Evolutionary conservation across 2,329 filamentous ascomycete species (phyloP), one percentile per base, ranked within the genome.

Genomic region (Grosmannia clavigera): DNA sequence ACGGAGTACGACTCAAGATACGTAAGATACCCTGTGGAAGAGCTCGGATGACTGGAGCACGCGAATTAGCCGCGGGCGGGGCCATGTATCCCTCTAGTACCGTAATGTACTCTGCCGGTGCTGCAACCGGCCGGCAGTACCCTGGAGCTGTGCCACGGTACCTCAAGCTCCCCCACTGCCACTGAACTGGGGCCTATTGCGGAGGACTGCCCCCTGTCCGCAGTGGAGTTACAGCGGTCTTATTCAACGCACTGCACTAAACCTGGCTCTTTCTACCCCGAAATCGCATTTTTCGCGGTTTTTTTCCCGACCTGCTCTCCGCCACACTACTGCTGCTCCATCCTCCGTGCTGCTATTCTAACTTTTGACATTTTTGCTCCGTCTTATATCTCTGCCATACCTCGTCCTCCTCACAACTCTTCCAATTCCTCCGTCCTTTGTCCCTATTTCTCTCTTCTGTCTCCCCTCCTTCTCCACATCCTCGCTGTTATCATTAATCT

Each of bases 41-140:
- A 58, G 63, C 61, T 64, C 63, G 63, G 63, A 46, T 60, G 55
- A 63, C 63, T 64, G 63, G 63, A 63, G 63, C 60, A 58, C 48
- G 31, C 55, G 29, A 50, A 38, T 50, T 62, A 64, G 62, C 61
- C 61, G 59, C 59, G 27, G 38, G 54, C 51, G 43, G 58, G 50
- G 31, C 33, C 11, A 56, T 25, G 62, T 62, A 55, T 58, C 16
- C 16, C 19, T 6, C n/a, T 19, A 25, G n/a, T 16, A 10, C 11
- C 22, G 3, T 27, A 33, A 50, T 35, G 58, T 60, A 60, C 35
- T 22, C 33, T 16, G 5, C 38, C 22, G 19, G 5, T 40, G 1
- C 10, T 57, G 27, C 10, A 22, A 50, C 16, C 16, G 55, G 27
- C 38, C 14, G 7, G 16, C 27, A 27, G 55, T 56, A 56, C 55